Percentiles rank a stretch among this genome's conserved stretches.
phyloP scores from a whole-genome alignment of 768 basidiomycete species.

The Panaeolus papilionaceus region DNA sequence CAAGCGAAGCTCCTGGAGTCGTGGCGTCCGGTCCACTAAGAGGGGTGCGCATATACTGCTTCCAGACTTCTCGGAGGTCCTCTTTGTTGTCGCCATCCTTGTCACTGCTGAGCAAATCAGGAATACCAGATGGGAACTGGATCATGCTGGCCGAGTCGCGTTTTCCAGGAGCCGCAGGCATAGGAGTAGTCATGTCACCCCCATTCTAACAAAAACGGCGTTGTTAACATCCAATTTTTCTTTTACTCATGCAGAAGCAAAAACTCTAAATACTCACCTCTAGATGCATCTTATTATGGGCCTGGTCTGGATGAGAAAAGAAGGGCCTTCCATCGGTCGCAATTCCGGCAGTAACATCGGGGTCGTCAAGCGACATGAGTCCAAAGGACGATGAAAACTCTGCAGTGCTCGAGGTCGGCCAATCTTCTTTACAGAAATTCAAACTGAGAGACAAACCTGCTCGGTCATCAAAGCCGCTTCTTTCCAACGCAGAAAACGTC shows the following conservation, averaged over 20 bases:
- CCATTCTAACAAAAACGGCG: neutral
- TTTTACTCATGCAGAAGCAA: too few species aligned
- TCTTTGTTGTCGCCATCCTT: slow-evolving; percentile 36
- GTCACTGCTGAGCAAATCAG: slow-evolving; percentile 11
- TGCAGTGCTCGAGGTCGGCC: slow-evolving; percentile 7
- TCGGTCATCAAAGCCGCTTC: slow-evolving; percentile 26
- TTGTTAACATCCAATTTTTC: neutral
- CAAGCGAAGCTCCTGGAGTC: slow-evolving; percentile 17
- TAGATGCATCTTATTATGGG: slow-evolving; percentile 25
- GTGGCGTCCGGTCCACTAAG: slow-evolving; percentile 43
- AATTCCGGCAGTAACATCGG: slow-evolving; percentile 68
- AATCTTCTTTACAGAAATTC: neutral
- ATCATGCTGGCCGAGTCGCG: slow-evolving; percentile 24
- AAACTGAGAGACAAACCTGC: slow-evolving; percentile 26
- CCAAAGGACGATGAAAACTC: slow-evolving; percentile 73
- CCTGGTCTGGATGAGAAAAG: slow-evolving; percentile 46
- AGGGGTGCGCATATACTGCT: slow-evolving; percentile 74
- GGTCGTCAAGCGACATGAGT: slow-evolving; percentile 78
- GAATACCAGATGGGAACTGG: slow-evolving; percentile 15
- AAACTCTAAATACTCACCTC: neutral
- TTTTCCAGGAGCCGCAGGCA: slow-evolving; percentile 38
- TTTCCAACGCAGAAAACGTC: neutral
- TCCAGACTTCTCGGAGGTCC: slow-evolving; percentile 78
- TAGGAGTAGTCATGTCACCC: slow-evolving; percentile 55
- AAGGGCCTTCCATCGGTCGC: slow-evolving; percentile 65